These are phyloP conservation scores for Malassezia yamatoensis DNA, from an alignment of 1,284 basidiomycete genomes.

Conservation along the genomic window DNA sequence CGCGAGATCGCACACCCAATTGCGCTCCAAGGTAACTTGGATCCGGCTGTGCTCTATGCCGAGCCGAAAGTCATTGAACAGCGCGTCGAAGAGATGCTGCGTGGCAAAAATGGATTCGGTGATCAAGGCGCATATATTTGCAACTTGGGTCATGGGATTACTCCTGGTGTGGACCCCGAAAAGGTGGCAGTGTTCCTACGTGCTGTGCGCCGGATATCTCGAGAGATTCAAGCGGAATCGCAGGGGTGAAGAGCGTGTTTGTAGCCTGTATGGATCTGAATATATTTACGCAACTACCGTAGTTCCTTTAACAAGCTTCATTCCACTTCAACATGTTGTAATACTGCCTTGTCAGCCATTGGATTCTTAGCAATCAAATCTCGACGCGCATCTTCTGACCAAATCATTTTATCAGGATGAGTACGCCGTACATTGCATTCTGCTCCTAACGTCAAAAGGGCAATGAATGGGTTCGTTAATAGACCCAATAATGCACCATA, in stretches of 20 bases:
- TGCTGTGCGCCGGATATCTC: constrained; percentile 37
- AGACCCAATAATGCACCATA: constrained; percentile 38
- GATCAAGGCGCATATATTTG: constrained; percentile 59
- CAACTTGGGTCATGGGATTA: constrained; percentile 90
- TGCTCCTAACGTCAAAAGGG: constrained; percentile 41
- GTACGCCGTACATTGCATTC: constrained; percentile 28
- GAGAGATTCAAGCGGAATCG: constrained; percentile 24
- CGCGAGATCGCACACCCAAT: constrained; percentile 51
- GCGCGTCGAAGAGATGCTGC: constrained; percentile 69
- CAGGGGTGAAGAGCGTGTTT: neutral
- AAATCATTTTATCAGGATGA: constrained; percentile 22
- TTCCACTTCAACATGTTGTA: too few species aligned
- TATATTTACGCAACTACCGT: too few species aligned
- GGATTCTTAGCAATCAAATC: neutral
- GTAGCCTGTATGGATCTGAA: too few species aligned
- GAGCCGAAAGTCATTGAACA: constrained; percentile 68
- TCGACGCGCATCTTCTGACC: neutral
- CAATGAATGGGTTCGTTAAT: constrained; percentile 43
- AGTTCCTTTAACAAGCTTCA: too few species aligned
- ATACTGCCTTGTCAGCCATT: too few species aligned
- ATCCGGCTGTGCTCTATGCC: constrained; percentile 77
- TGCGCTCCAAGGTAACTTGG: constrained; percentile 87
- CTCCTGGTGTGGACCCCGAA: constrained; percentile 46
- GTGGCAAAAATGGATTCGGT: constrained; percentile 59
- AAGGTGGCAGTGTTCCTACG: constrained; percentile 39